Conservation (phyloP, 306 rosid species). For the Alnus rubra region DNA sequence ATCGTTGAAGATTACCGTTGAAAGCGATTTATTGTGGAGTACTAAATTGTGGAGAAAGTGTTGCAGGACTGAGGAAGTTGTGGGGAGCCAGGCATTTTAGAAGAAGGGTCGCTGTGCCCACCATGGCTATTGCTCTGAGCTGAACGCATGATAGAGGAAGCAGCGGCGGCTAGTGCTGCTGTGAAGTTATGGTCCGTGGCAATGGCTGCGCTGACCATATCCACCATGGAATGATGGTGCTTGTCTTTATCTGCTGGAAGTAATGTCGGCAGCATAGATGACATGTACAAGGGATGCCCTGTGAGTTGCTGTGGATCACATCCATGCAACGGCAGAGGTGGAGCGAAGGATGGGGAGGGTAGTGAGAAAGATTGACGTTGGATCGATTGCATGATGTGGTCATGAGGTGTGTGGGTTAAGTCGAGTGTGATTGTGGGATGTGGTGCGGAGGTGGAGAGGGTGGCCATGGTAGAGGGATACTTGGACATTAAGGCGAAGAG, state of each 20-base stretch:
- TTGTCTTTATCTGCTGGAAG: background rate
- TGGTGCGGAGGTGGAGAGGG: constrained; percentile 35
- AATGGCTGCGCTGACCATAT: constrained; percentile 31
- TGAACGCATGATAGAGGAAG: constrained; percentile 31
- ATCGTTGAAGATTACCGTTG: too few species aligned
- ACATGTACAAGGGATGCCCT: constrained; percentile 8
- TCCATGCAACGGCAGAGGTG: too few species aligned
- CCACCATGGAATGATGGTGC: constrained; percentile 23
- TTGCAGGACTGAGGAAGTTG: constrained; percentile 12
- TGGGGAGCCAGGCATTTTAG: constrained; percentile 10
- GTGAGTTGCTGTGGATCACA: constrained; percentile 14
- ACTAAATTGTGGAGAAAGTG: background rate
- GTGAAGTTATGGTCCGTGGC: constrained; percentile 33
- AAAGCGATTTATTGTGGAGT: background rate
- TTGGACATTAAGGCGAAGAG: constrained; percentile 19
- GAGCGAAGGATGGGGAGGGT: too few species aligned
- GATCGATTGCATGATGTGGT: background rate
- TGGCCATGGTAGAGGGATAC: constrained; percentile 30
- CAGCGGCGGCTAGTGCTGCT: constrained; percentile 28
- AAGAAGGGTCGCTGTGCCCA: constrained; percentile 13
- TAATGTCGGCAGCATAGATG: constrained; percentile 12
- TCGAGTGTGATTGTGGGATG: constrained; percentile 47
- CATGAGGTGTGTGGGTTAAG: constrained; percentile 29
- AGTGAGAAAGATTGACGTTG: constrained; percentile 2
- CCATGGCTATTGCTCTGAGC: constrained; percentile 13